phyloP scores from a whole-genome alignment of 208 protist genomes.

The Sergeia podlipaevii region DNA sequence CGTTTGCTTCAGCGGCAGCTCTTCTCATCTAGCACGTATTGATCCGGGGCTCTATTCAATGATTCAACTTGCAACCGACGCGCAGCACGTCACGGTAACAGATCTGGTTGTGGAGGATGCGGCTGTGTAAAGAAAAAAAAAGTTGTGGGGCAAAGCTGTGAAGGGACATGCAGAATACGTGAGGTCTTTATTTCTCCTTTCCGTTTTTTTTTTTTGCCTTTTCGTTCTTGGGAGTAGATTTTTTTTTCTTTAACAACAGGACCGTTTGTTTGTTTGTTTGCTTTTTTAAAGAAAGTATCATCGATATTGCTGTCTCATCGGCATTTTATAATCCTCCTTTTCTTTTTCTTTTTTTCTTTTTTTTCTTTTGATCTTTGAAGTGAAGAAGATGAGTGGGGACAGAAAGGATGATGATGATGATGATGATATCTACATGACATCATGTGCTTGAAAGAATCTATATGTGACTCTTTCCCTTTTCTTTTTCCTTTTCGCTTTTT shows the following conservation, averaged over 20 bases:
- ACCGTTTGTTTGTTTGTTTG: no score
- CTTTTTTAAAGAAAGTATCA: no score
- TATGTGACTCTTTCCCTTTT: no score
- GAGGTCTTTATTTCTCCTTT: neutral
- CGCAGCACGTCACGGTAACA: neutral
- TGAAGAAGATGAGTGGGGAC: no score
- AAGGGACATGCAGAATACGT: neutral
- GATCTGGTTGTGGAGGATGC: neutral
- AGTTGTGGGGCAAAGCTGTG: slow-evolving; percentile 1
- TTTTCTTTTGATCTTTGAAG: no score
- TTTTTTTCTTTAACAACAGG: neutral
- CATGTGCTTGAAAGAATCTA: no score
- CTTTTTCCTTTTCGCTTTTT: neutral
- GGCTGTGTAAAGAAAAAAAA: neutral
- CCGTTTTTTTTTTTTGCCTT: neutral
- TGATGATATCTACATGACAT: no score
- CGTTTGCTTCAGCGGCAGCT: slow-evolving; percentile 1
- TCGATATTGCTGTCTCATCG: no score
- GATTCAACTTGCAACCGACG: slow-evolving; percentile 4
- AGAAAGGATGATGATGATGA: no score
- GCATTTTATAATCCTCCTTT: neutral
- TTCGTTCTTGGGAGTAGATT: neutral
- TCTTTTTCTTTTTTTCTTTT: neutral
- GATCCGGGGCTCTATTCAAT: slow-evolving; percentile 5
- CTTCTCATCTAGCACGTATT: neutral